Evolutionary conservation across 257 asterid species (phyloP), one percentile per base, ranked within the genome.

Genomic region (Nicotiana paniculata): DNA sequence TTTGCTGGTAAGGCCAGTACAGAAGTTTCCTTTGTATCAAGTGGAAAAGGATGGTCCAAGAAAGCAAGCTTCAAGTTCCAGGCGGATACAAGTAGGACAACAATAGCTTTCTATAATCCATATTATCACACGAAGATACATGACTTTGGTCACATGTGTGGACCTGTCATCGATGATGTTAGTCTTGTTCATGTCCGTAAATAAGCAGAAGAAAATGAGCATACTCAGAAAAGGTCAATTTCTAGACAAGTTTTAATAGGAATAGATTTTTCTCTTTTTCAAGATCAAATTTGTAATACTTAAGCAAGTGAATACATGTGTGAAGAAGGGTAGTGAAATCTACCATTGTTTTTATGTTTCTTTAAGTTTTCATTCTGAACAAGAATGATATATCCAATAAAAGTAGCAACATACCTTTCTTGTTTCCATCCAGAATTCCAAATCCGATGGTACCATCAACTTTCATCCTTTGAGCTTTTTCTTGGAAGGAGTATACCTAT

Each of bases 121-220:
- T 84, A 75, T 81, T 92, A 93, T 85, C 97, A 92, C 77, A 92
- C 95, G 0, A 90, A 62, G 32, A 16, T 89, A 77, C 63, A 88
- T 18, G 98, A 92, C 82, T 92, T 70, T 26, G 90, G 93, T 39
- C 92, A 89, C 35, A 12, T 85, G 6, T 92, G 98, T 81, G 97
- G 97, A 17, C 96, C 97, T 51, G 90, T 93, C 72, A n/a, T 93
- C 80, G 97, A 93, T 85, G 83, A 90, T 90, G 92, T 93, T 77
- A 88, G 85, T 90, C 93, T 93, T 75, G 88, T 90, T 67, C 89
- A 81, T 30, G 62, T 85, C 74, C 84, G 11, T 54, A 55, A 55
- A 81, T 66, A 58, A 59, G 35, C 46, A 28, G 65, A 79, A 18
- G 26, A 59, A 35, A 35, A 21, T 59, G 82, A 69, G 32, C 18